phyloP scores from a whole-genome alignment of 177 flowering plant genomes.

The Vitis hybrid region DNA sequence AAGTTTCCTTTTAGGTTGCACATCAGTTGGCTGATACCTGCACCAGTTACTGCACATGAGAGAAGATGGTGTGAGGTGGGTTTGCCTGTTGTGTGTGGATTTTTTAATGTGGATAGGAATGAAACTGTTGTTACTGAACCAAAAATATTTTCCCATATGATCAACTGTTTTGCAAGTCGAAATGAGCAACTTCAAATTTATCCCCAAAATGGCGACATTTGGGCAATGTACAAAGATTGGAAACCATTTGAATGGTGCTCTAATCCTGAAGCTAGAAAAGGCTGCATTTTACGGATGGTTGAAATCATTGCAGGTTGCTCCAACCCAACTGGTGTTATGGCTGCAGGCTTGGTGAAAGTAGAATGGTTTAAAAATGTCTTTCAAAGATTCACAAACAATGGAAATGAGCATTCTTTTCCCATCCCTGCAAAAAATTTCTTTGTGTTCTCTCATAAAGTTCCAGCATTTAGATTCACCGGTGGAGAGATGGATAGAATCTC shows the following conservation, averaged over 20 bases:
- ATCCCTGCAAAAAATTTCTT: slow-evolving; percentile 31
- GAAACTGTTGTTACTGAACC: slow-evolving; percentile 13
- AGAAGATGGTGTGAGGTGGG: slow-evolving; percentile 50
- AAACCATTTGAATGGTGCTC: slow-evolving; percentile 34
- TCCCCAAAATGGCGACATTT: slow-evolving; percentile 48
- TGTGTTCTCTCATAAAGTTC: slow-evolving; percentile 42
- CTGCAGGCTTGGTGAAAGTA: slow-evolving; percentile 33
- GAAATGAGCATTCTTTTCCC: slow-evolving; percentile 13
- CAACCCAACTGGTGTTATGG: slow-evolving; percentile 28
- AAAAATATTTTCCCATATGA: slow-evolving; percentile 20
- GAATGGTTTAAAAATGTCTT: slow-evolving; percentile 37
- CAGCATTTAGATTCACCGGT: slow-evolving; percentile 28
- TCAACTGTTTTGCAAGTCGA: slow-evolving; percentile 18
- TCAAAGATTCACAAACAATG: slow-evolving; percentile 23
- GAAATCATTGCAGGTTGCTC: slow-evolving; percentile 41
- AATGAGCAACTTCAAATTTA: slow-evolving; percentile 36
- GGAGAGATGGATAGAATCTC: slow-evolving; percentile 28
- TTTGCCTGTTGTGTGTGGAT: slow-evolving; percentile 51
- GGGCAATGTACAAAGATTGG: slow-evolving; percentile 57
- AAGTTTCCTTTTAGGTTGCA: slow-evolving; percentile 13
- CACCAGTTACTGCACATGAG: slow-evolving; percentile 31
- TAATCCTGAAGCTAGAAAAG: slow-evolving; percentile 25
- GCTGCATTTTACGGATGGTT: slow-evolving; percentile 33
- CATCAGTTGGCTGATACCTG: slow-evolving; percentile 39
- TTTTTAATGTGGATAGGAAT: slow-evolving; percentile 28